Percentiles rank a stretch among this genome's conserved stretches.
Evolutionary conservation across 352 stramenopile species (phyloP).

Genomic region (Pythium pyrilobum): DNA sequence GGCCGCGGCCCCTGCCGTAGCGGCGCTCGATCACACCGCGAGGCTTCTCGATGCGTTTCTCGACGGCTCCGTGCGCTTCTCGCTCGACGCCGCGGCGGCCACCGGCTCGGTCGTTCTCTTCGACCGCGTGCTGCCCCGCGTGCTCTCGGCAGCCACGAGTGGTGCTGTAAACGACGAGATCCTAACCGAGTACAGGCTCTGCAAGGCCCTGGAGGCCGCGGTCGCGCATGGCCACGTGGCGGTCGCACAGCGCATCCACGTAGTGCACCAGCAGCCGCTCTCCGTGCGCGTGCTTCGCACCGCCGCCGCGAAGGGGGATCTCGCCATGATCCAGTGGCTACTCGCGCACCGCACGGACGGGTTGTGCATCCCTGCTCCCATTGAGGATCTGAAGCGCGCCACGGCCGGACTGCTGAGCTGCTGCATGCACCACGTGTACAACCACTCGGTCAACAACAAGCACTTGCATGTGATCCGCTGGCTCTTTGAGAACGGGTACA

Average conservation of each 20-base stretch:
- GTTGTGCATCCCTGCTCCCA: slow-evolving; percentile 2
- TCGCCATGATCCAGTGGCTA: slow-evolving; percentile 9
- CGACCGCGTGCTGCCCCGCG: slow-evolving; percentile 13
- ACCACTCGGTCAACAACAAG: slow-evolving; percentile 13
- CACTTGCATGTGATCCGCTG: slow-evolving; percentile 16
- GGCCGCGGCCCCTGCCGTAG: not conserved
- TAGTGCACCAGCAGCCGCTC: slow-evolving; percentile 1
- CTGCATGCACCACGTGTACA: slow-evolving; percentile 11
- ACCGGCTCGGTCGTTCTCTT: slow-evolving; percentile 8
- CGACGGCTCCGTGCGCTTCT: slow-evolving; percentile 11
- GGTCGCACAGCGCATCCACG: slow-evolving; percentile 13
- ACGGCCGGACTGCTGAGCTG: not conserved
- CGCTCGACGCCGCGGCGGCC: not conserved
- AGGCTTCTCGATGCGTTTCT: slow-evolving; percentile 7
- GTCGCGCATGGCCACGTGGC: slow-evolving; percentile 1
- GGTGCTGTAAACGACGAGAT: slow-evolving; percentile 3
- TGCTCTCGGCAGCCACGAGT: not conserved
- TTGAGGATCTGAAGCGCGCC: not conserved
- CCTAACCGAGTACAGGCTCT: slow-evolving; percentile 5
- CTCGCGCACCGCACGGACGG: slow-evolving; percentile 10
- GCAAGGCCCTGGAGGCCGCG: slow-evolving; percentile 7
- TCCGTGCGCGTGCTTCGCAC: not conserved
- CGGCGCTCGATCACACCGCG: slow-evolving; percentile 6
- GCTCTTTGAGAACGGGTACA: slow-evolving; percentile 17
- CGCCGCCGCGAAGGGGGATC: slow-evolving; percentile 1